phyloP scores from a whole-genome alignment of 2,329 filamentous ascomycete species.

The Pezicula carpinea region DNA sequence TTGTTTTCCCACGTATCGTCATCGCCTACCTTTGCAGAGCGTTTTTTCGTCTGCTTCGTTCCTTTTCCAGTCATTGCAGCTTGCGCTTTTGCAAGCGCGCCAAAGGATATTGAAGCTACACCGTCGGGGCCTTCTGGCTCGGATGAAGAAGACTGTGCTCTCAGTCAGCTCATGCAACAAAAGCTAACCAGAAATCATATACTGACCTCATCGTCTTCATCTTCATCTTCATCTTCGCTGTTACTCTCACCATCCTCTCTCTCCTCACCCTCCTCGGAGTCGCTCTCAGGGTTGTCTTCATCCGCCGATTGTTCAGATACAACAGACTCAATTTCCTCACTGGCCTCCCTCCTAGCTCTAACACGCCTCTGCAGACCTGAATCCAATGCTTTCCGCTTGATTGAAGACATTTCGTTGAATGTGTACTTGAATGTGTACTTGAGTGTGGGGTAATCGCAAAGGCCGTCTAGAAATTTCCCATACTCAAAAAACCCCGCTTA shows the following conservation, averaged over 20 bases:
- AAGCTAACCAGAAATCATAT: not conserved
- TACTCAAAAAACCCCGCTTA: not conserved
- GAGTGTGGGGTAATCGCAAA: not conserved
- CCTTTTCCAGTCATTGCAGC: slow-evolving; percentile 48
- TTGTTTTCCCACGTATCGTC: slow-evolving; percentile 30
- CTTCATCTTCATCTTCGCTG: slow-evolving; percentile 1
- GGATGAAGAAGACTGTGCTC: slow-evolving; percentile 5
- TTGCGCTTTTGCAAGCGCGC: slow-evolving; percentile 84
- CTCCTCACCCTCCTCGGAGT: slow-evolving; percentile 30
- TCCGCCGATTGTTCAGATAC: slow-evolving; percentile 32
- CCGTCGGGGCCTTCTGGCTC: slow-evolving; percentile 17
- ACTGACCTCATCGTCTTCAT: slow-evolving; percentile 5
- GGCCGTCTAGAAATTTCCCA: not conserved
- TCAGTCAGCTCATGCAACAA: slow-evolving; percentile 12
- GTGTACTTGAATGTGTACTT: not conserved
- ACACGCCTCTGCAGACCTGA: slow-evolving; percentile 24
- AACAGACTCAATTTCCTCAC: slow-evolving; percentile 25
- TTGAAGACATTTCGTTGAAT: slow-evolving; percentile 19
- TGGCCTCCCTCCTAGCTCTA: slow-evolving; percentile 23
- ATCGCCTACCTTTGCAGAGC: slow-evolving; percentile 33
- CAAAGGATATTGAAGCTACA: slow-evolving; percentile 70
- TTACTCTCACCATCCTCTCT: slow-evolving; percentile 36
- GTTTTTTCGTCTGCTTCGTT: slow-evolving; percentile 26
- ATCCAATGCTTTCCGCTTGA: slow-evolving; percentile 25
- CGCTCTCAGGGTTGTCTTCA: slow-evolving; percentile 31